Base-by-base conservation (phyloP, 768 basidiomycete genomes). In the Roridomyces roridus region DNA sequence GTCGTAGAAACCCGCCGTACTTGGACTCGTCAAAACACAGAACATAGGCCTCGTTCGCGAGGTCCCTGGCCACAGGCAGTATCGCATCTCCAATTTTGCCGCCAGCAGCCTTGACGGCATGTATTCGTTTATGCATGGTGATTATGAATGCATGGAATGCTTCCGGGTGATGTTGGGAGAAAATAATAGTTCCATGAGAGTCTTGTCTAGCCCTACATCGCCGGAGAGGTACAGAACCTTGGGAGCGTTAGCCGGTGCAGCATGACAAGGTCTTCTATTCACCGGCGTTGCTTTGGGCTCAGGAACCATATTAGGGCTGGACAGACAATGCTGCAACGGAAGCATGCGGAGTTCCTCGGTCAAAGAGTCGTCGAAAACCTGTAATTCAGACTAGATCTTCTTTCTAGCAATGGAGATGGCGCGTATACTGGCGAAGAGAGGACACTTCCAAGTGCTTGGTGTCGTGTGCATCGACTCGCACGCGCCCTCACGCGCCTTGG, bases 61-160 rank as follows among this genome's bases (percentile, higher is more conserved):
- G 74, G 65, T 94, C 92, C 59, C 91, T 76, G 7, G 95, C 94
- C 10, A 96, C 93, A 20, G 93, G 92, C 23, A 86, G 77, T 66
- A 97, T 91, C 25, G 92, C 88, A 69, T 98, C 94, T 17, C 91
- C 88, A 20, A 86, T 84, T 14, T 81, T 70, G 2, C 91, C 90
- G 76, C 87, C 83, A 52, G 83, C 80, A 37, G 83, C 76, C 75
- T 94, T 95, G 35, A 90, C 83, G 2, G 86, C 85, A 63, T 98
- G 95, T 4, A 96, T 71, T 17, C 94, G 88, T 68, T 96, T 97
- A 71, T 98, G 93, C 20, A 98, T 95, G 68, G 98, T 97, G 59
- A 98, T 87, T 96, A 99, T 98, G 80, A 99, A 98, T 1, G 94
- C 93, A 68, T 98, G 96, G 70, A 99, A 99, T 92, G 88, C 73